Base-by-base conservation (phyloP, 2,329 filamentous ascomycete genomes). In the Aspergillus sp. region DNA sequence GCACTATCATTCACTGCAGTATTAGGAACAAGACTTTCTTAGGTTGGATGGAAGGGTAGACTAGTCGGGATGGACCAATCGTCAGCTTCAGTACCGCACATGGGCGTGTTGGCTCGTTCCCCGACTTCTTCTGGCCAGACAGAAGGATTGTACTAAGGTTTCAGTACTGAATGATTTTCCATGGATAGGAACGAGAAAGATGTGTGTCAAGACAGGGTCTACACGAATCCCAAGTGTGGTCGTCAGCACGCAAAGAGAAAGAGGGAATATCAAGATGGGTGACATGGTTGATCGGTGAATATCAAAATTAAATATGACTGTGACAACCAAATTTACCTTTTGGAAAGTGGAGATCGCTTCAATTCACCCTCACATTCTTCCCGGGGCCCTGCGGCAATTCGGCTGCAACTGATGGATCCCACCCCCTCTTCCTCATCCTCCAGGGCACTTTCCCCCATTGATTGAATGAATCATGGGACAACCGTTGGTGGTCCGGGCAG, bases 41-140 rank as follows among this genome's bases (percentile, higher is more conserved):
- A 36, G 11, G 30, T 13, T 36, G 30, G 30, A 36, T 36, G 30
- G 5, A 32, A 13, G 30, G 30, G 25, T 25, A 25, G 25, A 25
- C 25, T 36, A 36, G 30, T 36, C 5, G 10, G 11, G 11, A 36
- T 5, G 30, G 30, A 13, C 56, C 51, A 61, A 55, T 55, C 15
- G 36, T 23, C 21, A 47, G 19, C 44, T 38, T 17, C 32, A 15
- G 41, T 30, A 21, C 38, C 6, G 55, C 56, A 58, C 51, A 60
- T 60, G 58, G 52, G 38, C 50, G 25, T 25, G 38, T 59, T 59
- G 52, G 52, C 44, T 51, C 58, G 58, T 52, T 8, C 23, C 23
- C 7, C 47, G 13, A 30, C 27, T 30, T 30, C 8, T 30, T 11
- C 27, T 30, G 27, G 27, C 27, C 10, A 5, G 10, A 30, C 27